Base-by-base conservation (phyloP, 1,139 yeast genomes). In the Geotrichum histeridarum region DNA sequence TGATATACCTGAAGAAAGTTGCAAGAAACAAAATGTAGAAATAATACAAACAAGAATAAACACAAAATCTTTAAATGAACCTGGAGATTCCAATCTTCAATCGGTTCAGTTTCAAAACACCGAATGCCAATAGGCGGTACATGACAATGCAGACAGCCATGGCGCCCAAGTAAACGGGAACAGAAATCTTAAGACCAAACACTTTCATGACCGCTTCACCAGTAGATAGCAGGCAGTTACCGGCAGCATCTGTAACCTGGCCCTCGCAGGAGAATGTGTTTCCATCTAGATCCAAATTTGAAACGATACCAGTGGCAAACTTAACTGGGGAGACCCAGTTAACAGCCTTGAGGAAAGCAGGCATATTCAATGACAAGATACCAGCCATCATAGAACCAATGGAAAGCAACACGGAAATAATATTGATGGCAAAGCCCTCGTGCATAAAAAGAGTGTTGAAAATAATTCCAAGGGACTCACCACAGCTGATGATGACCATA, bases 361-460 rank as follows among this genome's bases (percentile, higher is more conserved):
- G 89, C 84, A 88, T 81, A 37, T 83, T 76, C 60, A 86, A 70
- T 0, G 96, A 84, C 83, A 89, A 78, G 5, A 91, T 75, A n/a
- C 96, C 96, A 3, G 89, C 88, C 94, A 88, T 86, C 62, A 85
- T 81, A 15, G 85, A 79, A 7, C 91, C 93, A 55, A 87, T 72
- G 2, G 86, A 78, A 50, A 86, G 70, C 35, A 85, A 65, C 8
- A 81, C 78, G 0, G 90, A 77, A 48, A 88, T 78, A 5, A 87
- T 70, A 63, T 86, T 87, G 27, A 86, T 80, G 0, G 94, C 95
- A 61, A 88, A 77, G 0, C 95, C 96, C 53, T 87, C 79, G 65
- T 88, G 91, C 54, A 77, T 74, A 63, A 88, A 83, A 0, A 85
- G 62, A n/a, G 91, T 81, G 64, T 86, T 86, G 59, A 88, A 83